These are phyloP conservation scores for Thalassiosira profunda DNA, from an alignment of 108 stramenopile species.

Conservation along the genomic window DNA sequence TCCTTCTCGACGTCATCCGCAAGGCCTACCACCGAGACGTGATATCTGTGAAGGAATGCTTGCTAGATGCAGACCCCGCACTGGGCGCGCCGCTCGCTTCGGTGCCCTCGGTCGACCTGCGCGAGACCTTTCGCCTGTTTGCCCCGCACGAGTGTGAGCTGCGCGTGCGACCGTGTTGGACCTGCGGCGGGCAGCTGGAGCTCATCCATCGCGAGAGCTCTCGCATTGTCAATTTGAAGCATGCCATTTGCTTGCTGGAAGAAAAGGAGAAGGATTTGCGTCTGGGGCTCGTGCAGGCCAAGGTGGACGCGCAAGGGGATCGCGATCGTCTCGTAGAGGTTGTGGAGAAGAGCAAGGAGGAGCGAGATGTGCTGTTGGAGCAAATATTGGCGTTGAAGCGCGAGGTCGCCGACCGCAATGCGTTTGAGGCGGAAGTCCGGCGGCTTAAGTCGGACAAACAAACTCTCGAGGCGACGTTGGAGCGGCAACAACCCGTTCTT, in stretches of 20 bases:
- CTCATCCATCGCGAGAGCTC: constrained; percentile 49
- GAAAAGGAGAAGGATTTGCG: constrained; percentile 27
- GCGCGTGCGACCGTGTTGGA: constrained; percentile 28
- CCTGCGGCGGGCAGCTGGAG: constrained; percentile 50
- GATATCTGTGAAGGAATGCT: constrained; percentile 38
- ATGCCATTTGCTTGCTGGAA: constrained; percentile 25
- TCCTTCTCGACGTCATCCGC: constrained; percentile 46
- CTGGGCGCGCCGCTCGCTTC: constrained; percentile 15
- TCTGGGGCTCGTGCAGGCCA: constrained; percentile 25
- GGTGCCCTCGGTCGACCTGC: constrained; percentile 52
- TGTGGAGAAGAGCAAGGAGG: constrained; percentile 14
- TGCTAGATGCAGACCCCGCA: constrained; percentile 16
- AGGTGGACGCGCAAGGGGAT: constrained; percentile 34
- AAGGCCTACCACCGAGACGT: constrained; percentile 58
- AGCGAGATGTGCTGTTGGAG: constrained; percentile 25
- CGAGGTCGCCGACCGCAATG: constrained; percentile 34
- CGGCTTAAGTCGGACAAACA: constrained; percentile 3
- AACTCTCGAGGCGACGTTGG: constrained; percentile 16
- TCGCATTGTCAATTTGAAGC: constrained; percentile 43
- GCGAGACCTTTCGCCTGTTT: constrained; percentile 41
- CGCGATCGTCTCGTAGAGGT: constrained; percentile 8
- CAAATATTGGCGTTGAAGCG: constrained; percentile 29
- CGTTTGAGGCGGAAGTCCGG: constrained; percentile 19
- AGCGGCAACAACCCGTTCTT: constrained; percentile 25
- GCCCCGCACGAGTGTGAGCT: constrained; percentile 57